Conservation (phyloP, 257 asterid species). For the Apocynum venetum region DNA sequence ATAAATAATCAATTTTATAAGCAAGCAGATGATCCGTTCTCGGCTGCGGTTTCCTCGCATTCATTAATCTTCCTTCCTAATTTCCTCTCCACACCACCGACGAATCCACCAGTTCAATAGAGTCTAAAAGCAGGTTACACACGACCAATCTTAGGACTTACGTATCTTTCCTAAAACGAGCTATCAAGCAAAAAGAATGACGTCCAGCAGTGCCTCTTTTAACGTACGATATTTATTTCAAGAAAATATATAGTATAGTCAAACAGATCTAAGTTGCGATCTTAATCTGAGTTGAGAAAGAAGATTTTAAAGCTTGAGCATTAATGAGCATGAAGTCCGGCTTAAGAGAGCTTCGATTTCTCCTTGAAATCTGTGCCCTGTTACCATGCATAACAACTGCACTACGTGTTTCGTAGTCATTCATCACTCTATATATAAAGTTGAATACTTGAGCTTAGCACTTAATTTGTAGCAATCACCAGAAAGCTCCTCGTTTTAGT, state of each 20-base stretch:
- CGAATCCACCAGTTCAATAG: slow-evolving; percentile 18
- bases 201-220: too few species aligned
- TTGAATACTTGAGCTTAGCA: neutral
- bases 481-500: neutral
- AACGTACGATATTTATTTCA: too few species aligned
- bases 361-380: slow-evolving; percentile 46
- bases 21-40: slow-evolving; percentile 50
- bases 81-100: slow-evolving; percentile 36
- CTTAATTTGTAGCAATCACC: slow-evolving; percentile 15
- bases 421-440: slow-evolving; percentile 23
- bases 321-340: slow-evolving; percentile 61
- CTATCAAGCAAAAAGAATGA: too few species aligned
- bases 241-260: too few species aligned
- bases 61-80: slow-evolving; percentile 1
- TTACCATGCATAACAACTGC: slow-evolving; percentile 30
- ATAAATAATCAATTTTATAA: slow-evolving; percentile 18
- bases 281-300: neutral
- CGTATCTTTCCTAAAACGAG: neutral
- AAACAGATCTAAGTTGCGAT: slow-evolving; percentile 14
- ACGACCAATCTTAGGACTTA: neutral
- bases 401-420: slow-evolving; percentile 12
- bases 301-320: slow-evolving; percentile 16
- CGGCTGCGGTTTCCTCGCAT: slow-evolving; percentile 57
- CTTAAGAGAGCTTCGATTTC: slow-evolving; percentile 45
- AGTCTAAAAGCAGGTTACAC: neutral